Evolutionary conservation across 1,139 yeast genomes (phyloP).

Genomic region (Hansenula sp.): DNA sequence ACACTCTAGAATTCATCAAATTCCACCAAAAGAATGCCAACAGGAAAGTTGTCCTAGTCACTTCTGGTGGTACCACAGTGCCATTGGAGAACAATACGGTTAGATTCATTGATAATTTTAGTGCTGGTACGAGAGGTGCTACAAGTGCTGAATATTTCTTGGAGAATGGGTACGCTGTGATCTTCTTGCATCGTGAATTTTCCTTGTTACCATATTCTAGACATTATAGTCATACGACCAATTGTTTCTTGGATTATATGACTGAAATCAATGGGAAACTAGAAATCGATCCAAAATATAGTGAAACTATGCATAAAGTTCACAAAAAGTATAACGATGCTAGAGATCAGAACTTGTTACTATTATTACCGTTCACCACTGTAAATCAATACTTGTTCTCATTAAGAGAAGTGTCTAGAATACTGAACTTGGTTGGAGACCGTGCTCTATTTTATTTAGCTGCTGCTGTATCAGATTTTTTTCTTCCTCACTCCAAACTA

Average conservation of each 20-base stretch:
- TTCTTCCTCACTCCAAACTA: slow-evolving; percentile 77
- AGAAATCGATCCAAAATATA: slow-evolving; percentile 58
- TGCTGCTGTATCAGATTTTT: slow-evolving; percentile 97
- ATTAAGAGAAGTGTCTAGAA: slow-evolving; percentile 61
- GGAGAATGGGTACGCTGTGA: slow-evolving; percentile 83
- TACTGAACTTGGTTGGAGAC: slow-evolving; percentile 48
- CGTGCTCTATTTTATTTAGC: slow-evolving; percentile 81
- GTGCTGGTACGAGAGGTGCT: slow-evolving; percentile 98
- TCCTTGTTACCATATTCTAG: slow-evolving; percentile 88
- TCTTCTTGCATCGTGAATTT: slow-evolving; percentile 88
- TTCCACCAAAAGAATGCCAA: slow-evolving; percentile 29
- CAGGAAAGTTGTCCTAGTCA: slow-evolving; percentile 69
- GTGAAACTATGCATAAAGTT: slow-evolving; percentile 59
- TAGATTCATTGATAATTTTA: slow-evolving; percentile 91
- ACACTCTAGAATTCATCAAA: slow-evolving; percentile 58
- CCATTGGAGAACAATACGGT: slow-evolving; percentile 97
- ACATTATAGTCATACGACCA: slow-evolving; percentile 80
- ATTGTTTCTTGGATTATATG: slow-evolving; percentile 82
- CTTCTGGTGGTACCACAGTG: slow-evolving; percentile 98
- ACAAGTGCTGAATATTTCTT: slow-evolving; percentile 91
- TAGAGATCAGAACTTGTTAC: slow-evolving; percentile 52
- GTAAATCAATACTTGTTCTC: slow-evolving; percentile 93
- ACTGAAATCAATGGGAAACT: slow-evolving; percentile 48
- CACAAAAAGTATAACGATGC: slow-evolving; percentile 64
- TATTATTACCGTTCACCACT: slow-evolving; percentile 86